Evolutionary conservation across 2,329 filamentous ascomycete species (phyloP), one percentile per base, ranked within the genome.

Genomic region (Talaromyces sp.): DNA sequence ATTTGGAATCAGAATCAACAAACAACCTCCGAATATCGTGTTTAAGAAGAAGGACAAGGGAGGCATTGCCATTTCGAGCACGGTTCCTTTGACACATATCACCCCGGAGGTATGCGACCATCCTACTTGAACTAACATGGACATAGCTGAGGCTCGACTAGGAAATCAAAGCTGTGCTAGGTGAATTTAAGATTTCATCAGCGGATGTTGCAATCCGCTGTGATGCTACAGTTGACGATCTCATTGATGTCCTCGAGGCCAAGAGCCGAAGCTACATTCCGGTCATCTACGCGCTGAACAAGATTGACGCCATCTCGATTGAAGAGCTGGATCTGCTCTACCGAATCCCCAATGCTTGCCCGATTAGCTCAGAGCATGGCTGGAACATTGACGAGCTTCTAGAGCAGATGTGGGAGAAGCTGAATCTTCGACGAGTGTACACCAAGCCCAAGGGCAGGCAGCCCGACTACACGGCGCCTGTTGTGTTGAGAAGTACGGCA

Each of bases 1-100:
- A 8, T 99, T 99, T 70, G 94, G 94, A 35, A 97, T 99, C 72
- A 86, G 94, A 60, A 93, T 97, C 81, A 99, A 99, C 82, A 99
- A 97, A 81, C 80, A 87, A 68, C 94, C 94, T 27, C 94, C 94
- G 46, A 99, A 99, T 75, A 99, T 99, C 70, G 90, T 94, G n/a
- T 96, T 97, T 82, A 95, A 88, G 79, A 99, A 99, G 83, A 99
- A 99, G 82, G 94, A 99, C 78, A 97, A 97, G 80, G 94, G 94
- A 67, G 94, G 94, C 38, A 86, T 99, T 72, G 92, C 90, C 71
- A 94, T 99, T 72, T 96, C 92, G n/a, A 94, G 86, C 77, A 99
- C 94, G 2, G 88, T 94, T 51, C 91, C 92, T 5, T 81, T 99
- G 67, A 89, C 89, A 26, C 91, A 99, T 77, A 96, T 99, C 70